phyloP scores from a whole-genome alignment of 305 asterid species.

The Fraxinus ornus region DNA sequence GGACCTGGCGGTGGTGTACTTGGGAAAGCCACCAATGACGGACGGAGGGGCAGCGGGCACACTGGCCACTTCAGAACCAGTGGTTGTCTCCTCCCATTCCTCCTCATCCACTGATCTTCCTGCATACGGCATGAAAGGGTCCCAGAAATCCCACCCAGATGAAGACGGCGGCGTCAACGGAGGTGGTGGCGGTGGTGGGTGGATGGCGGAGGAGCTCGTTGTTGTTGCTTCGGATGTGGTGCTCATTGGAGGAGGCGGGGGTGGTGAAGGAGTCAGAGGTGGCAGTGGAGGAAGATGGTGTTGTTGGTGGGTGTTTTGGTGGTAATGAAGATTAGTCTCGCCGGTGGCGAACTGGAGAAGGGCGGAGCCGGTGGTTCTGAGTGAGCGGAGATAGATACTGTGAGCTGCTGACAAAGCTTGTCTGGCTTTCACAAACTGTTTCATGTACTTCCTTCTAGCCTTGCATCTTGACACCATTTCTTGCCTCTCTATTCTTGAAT shows the following conservation, averaged over 20 bases:
- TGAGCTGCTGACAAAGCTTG: slow-evolving; percentile 88
- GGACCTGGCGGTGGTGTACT: slow-evolving; percentile 35
- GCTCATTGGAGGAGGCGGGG: slow-evolving; percentile 61
- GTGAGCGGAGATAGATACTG: slow-evolving; percentile 71
- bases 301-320: slow-evolving; percentile 26
- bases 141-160: slow-evolving; percentile 95
- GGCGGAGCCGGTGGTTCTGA: slow-evolving; percentile 76
- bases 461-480: slow-evolving; percentile 92
- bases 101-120: slow-evolving; percentile 68
- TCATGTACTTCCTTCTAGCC: slow-evolving; percentile 83
- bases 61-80: slow-evolving; percentile 58
- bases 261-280: slow-evolving; percentile 34
- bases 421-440: slow-evolving; percentile 84
- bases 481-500: slow-evolving; percentile 74
- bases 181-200: slow-evolving; percentile 71
- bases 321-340: slow-evolving; percentile 68
- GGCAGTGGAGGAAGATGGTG: slow-evolving; percentile 33
- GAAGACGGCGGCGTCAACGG: slow-evolving; percentile 51
- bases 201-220: slow-evolving; percentile 53
- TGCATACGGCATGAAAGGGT: slow-evolving; percentile 73
- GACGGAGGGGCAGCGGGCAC: slow-evolving; percentile 65
- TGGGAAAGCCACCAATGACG: slow-evolving; percentile 40
- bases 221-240: slow-evolving; percentile 66
- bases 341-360: slow-evolving; percentile 87
- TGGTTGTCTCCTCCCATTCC: slow-evolving; percentile 74